Conservation (phyloP, 2,329 filamentous ascomycete genomes). For the Penicillium oxalicum region DNA sequence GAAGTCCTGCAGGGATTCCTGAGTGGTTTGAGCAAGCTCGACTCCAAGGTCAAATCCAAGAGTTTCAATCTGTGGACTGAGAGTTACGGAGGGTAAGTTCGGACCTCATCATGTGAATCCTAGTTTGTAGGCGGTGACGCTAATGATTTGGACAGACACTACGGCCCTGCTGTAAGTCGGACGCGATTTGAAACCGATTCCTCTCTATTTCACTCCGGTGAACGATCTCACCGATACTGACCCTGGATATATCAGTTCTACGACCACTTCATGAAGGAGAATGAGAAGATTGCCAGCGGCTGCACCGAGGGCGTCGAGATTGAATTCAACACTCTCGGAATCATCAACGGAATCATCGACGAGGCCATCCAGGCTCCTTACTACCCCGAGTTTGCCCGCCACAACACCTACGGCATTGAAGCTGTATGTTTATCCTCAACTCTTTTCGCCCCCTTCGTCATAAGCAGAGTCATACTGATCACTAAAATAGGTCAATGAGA, state of each 20-base stretch:
- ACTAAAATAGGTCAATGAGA: slow-evolving; percentile 45
- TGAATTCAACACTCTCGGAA: slow-evolving; percentile 50
- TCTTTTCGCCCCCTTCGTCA: not conserved
- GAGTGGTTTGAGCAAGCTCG: slow-evolving; percentile 44
- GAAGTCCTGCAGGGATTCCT: slow-evolving; percentile 53
- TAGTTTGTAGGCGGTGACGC: not conserved
- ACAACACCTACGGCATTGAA: slow-evolving; percentile 53
- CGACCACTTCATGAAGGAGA: slow-evolving; percentile 54
- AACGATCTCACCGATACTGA: no score
- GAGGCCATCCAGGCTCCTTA: slow-evolving; percentile 46
- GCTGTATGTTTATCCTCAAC: slow-evolving; percentile 15
- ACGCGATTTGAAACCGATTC: no score
- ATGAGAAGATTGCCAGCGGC: slow-evolving; percentile 49
- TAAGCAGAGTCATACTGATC: not conserved
- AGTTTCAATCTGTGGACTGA: slow-evolving; percentile 57
- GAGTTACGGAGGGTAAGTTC: slow-evolving; percentile 43
- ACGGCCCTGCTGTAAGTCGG: slow-evolving; percentile 41
- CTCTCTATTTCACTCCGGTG: no score
- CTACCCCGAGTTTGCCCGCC: slow-evolving; percentile 49
- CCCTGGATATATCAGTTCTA: slow-evolving; percentile 41
- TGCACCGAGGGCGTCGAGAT: slow-evolving; percentile 45
- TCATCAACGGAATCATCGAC: slow-evolving; percentile 54
- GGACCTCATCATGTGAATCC: not conserved
- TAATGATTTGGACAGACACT: slow-evolving; percentile 37
- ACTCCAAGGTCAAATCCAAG: slow-evolving; percentile 46